Evolutionary conservation across 2,329 filamentous ascomycete genomes (phyloP).

Genomic region (Scedosporium minutisporum): DNA sequence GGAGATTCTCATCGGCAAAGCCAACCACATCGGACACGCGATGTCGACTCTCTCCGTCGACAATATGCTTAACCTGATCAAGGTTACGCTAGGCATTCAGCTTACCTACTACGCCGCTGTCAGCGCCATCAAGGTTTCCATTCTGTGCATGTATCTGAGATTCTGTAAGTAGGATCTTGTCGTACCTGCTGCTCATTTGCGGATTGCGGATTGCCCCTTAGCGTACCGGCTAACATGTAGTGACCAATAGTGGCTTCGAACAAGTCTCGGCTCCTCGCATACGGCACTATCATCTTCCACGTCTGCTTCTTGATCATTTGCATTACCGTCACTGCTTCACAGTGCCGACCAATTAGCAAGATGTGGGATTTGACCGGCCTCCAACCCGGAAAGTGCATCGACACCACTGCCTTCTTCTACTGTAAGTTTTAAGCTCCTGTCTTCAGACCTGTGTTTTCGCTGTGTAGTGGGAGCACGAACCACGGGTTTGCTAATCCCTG

Average conservation of each 20-base stretch:
- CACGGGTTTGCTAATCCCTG: background rate
- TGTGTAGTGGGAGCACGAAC: background rate
- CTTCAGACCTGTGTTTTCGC: background rate
- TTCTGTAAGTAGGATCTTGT: constrained; percentile 23
- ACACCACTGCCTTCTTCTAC: constrained; percentile 31
- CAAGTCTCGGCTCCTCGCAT: constrained; percentile 20
- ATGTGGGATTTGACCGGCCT: constrained; percentile 27
- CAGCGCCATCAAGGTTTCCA: constrained; percentile 31
- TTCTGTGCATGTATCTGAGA: constrained; percentile 35
- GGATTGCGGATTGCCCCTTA: background rate
- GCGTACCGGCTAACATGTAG: constrained; percentile 15
- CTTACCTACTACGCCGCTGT: constrained; percentile 31
- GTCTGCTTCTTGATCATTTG: constrained; percentile 30
- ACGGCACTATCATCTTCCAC: constrained; percentile 26
- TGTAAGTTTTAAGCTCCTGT: constrained; percentile 16
- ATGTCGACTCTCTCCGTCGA: constrained; percentile 10
- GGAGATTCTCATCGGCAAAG: constrained; percentile 12
- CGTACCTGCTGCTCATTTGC: background rate
- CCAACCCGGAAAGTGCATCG: constrained; percentile 27
- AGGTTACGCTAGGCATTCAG: constrained; percentile 24
- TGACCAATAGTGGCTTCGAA: constrained; percentile 11
- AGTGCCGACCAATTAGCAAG: constrained; percentile 31
- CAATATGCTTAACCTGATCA: constrained; percentile 14
- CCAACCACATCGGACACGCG: constrained; percentile 14
- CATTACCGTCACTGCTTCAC: constrained; percentile 26